A percentile compares a stretch with the other conserved stretches of the same genome.
Evolutionary conservation across 2,329 filamentous ascomycete species (phyloP).

Genomic region (Knufia petricola): DNA sequence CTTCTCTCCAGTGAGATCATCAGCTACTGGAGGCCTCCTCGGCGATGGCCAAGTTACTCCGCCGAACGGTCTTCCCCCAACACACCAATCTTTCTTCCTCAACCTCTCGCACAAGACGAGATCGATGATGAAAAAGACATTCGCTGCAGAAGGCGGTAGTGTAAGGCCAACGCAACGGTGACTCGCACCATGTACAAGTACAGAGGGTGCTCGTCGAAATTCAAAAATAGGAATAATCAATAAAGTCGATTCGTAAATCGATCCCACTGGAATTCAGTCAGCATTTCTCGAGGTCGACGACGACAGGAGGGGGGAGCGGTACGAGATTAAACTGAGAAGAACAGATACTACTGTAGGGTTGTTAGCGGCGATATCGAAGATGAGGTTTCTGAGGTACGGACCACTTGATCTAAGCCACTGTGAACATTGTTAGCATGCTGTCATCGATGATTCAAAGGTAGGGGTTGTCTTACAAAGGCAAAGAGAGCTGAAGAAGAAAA

Average conservation of each 20-base stretch:
- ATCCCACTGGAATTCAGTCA: conserved; percentile 69
- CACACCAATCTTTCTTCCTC: conserved; percentile 5
- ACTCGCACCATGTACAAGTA: conserved; percentile 57
- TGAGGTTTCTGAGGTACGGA: too few relatives aligned
- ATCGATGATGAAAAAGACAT: conserved; percentile 21
- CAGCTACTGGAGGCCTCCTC: too few relatives aligned
- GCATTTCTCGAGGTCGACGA: too few relatives aligned
- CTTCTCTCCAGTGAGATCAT: too few relatives aligned
- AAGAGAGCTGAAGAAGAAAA: conserved; percentile 39
- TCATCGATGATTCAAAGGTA: conserved; percentile 1
- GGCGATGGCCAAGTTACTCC: too few relatives aligned
- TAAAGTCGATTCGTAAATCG: conserved; percentile 57
- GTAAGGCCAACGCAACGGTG: conserved; percentile 69
- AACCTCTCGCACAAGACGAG: conserved; percentile 1
- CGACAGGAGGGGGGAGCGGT: too few relatives aligned
- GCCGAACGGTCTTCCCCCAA: not conserved
- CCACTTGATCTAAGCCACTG: conserved; percentile 66
- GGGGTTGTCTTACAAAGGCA: conserved; percentile 1
- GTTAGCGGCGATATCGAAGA: too few relatives aligned
- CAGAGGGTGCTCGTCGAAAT: conserved; percentile 47
- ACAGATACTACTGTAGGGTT: conserved; percentile 96
- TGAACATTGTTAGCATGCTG: conserved; percentile 10
- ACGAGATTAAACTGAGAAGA: conserved; percentile 67
- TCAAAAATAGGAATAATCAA: conserved; percentile 80
- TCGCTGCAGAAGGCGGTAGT: conserved; percentile 67